A percentile compares a stretch with the other conserved stretches of the same genome.
These are phyloP conservation scores for Cyclospora cayetanensis DNA, from an alignment of 169 alveolate species.

Conservation along the genomic window DNA sequence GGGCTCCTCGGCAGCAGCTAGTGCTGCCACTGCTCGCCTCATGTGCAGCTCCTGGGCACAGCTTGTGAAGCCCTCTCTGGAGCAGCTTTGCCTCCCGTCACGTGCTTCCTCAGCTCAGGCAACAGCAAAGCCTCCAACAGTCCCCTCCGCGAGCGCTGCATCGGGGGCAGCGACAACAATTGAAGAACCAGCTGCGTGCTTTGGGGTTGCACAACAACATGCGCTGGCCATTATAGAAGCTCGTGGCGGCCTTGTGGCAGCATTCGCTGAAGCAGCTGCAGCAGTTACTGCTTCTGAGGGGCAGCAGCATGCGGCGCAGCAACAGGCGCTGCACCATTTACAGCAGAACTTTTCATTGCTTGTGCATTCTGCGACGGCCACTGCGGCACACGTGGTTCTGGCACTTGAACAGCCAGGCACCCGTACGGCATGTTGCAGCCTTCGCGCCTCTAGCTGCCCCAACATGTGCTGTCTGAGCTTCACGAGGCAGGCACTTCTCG, in stretches of 20 bases:
- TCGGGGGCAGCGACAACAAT: neutral
- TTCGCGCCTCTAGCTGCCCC: too few species aligned
- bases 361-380: neutral
- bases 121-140: too few species aligned
- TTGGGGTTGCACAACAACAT: constrained; percentile 13
- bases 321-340: neutral
- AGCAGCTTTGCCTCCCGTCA: neutral
- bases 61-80: constrained; percentile 9
- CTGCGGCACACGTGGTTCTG: constrained; percentile 32
- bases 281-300: constrained; percentile 3
- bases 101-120: too few species aligned
- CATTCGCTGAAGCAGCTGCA: constrained; percentile 12
- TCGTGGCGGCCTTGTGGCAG: constrained; percentile 22
- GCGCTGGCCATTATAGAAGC: constrained; percentile 29
- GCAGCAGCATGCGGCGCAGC: neutral
- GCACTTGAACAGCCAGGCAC: neutral
- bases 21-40: neutral
- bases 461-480: too few species aligned
- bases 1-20: neutral
- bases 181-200: neutral
- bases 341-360: constrained; percentile 19
- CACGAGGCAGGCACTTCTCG: neutral
- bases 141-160: neutral
- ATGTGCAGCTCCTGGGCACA: constrained; percentile 27
- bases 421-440: neutral